Evolutionary conservation across 768 basidiomycete species (phyloP).

Genomic region (Xanthoconium stramineum): DNA sequence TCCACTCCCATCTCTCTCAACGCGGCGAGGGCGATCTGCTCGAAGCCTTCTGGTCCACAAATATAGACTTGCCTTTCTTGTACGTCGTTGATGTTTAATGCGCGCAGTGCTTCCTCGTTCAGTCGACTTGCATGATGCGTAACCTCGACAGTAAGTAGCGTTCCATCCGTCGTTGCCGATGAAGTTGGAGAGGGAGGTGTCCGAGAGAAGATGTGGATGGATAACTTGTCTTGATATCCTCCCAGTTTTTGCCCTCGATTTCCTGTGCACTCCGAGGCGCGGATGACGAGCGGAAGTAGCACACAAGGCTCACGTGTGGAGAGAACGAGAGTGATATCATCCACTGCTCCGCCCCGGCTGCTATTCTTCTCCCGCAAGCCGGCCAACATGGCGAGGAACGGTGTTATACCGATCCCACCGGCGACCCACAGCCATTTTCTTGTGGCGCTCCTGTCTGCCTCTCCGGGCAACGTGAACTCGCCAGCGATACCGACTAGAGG

Average conservation of each 20-base stretch:
- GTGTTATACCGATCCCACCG: constrained; percentile 65
- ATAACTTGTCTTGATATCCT: constrained; percentile 15
- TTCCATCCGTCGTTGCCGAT: constrained; percentile 1
- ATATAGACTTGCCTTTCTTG: constrained; percentile 37
- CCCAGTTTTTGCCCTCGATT: not conserved
- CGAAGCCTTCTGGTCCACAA: constrained; percentile 51
- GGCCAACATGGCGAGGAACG: constrained; percentile 57
- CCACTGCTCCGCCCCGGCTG: not conserved
- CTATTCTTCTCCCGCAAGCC: constrained; percentile 3
- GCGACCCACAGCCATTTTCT: constrained; percentile 51
- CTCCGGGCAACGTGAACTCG: constrained; percentile 41
- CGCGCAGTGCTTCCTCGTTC: constrained; percentile 1
- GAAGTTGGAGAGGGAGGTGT: not conserved
- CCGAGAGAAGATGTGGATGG: constrained; percentile 40
- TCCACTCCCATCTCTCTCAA: constrained; percentile 37
- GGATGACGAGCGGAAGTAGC: constrained; percentile 38
- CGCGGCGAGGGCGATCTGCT: constrained; percentile 34
- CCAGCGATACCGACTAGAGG: constrained; percentile 52
- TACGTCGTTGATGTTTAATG: constrained; percentile 9
- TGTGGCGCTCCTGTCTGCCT: not conserved
- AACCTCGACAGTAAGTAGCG: constrained; percentile 10
- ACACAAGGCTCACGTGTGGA: constrained; percentile 56
- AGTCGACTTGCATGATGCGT: constrained; percentile 22
- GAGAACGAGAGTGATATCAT: constrained; percentile 45
- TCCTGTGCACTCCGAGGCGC: not conserved